These are phyloP conservation scores for Psilocybe subaeruginosa DNA, from an alignment of 768 basidiomycete genomes.

Conservation along the genomic window DNA sequence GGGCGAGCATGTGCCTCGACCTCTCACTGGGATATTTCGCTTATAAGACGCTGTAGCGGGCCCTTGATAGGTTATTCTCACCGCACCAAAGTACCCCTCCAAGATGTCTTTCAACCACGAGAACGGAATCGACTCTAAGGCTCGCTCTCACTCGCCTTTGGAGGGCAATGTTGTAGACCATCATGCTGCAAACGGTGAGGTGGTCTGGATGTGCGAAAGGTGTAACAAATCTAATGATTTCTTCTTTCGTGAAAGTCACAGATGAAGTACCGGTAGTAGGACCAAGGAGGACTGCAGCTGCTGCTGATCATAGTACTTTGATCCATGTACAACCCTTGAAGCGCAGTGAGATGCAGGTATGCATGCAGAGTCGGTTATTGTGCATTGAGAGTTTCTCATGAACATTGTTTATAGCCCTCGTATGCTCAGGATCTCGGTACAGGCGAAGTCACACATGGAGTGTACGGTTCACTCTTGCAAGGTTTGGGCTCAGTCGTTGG, in stretches of 20 bases:
- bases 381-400: neutral
- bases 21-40: conserved; percentile 2
- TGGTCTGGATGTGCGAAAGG: conserved; percentile 3
- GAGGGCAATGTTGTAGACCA: conserved; percentile 73
- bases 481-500: conserved; percentile 70
- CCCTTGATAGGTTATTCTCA: conserved; percentile 4
- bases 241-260: conserved; percentile 52
- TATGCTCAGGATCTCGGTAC: conserved; percentile 91
- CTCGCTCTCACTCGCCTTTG: conserved; percentile 23
- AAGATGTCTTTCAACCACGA: conserved; percentile 21
- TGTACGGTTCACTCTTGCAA: conserved; percentile 84
- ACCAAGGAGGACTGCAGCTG: conserved; percentile 31
- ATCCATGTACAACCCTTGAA: conserved; percentile 87
- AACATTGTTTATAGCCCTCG: conserved; percentile 59
- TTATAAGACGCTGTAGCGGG: conserved; percentile 11
- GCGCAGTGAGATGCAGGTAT: conserved; percentile 85
- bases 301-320: conserved; percentile 41
- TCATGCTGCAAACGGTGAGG: conserved; percentile 64
- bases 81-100: neutral
- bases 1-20: conserved; percentile 4
- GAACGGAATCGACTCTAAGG: conserved; percentile 22
- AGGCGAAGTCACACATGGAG: conserved; percentile 75
- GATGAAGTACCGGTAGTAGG: conserved; percentile 49
- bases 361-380: neutral
- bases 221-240: conserved; percentile 4